Percentiles rank a stretch among this genome's conserved stretches.
These are phyloP conservation scores for Seiridium unicorne DNA, from an alignment of 2,329 filamentous ascomycete species.

Conservation along the genomic window DNA sequence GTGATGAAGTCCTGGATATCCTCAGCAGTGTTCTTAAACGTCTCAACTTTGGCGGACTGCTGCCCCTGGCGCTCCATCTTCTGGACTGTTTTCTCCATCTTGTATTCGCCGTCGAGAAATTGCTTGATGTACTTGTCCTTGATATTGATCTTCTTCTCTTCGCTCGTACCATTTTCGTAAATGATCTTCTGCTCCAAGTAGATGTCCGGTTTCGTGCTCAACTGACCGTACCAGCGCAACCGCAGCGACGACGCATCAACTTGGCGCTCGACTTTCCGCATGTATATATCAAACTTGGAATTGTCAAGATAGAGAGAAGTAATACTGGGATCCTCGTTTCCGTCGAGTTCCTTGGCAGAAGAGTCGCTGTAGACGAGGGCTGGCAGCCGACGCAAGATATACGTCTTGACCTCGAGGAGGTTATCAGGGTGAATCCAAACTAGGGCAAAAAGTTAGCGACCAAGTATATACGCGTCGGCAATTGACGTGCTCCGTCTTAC, in stretches of 20 bases:
- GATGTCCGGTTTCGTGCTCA: slow-evolving; percentile 76
- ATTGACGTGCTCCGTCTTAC: slow-evolving; percentile 43
- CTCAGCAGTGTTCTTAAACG: slow-evolving; percentile 69
- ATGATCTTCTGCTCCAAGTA: slow-evolving; percentile 88
- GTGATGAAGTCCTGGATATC: slow-evolving; percentile 80
- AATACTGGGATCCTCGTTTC: slow-evolving; percentile 80
- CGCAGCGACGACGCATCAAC: slow-evolving; percentile 79
- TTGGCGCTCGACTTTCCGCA: slow-evolving; percentile 75
- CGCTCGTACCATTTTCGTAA: slow-evolving; percentile 71
- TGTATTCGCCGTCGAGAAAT: slow-evolving; percentile 84
- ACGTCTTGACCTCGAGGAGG: slow-evolving; percentile 93
- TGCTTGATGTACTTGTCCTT: slow-evolving; percentile 92
- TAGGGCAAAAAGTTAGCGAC: slow-evolving; percentile 25
- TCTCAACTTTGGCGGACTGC: slow-evolving; percentile 62
- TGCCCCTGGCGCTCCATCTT: slow-evolving; percentile 81
- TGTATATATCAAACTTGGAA: slow-evolving; percentile 80
- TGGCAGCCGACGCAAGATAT: slow-evolving; percentile 86
- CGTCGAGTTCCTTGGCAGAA: slow-evolving; percentile 77
- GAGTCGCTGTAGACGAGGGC: slow-evolving; percentile 92
- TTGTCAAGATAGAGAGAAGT: slow-evolving; percentile 97
- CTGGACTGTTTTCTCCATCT: slow-evolving; percentile 84
- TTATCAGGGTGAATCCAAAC: slow-evolving; percentile 97
- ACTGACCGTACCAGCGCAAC: slow-evolving; percentile 86
- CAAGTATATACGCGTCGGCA: too few species aligned
- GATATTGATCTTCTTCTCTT: slow-evolving; percentile 77